Evolutionary conservation across 139 green algal species (phyloP), one percentile per base, ranked within the genome.

Genomic region (Choricystis sp.): DNA sequence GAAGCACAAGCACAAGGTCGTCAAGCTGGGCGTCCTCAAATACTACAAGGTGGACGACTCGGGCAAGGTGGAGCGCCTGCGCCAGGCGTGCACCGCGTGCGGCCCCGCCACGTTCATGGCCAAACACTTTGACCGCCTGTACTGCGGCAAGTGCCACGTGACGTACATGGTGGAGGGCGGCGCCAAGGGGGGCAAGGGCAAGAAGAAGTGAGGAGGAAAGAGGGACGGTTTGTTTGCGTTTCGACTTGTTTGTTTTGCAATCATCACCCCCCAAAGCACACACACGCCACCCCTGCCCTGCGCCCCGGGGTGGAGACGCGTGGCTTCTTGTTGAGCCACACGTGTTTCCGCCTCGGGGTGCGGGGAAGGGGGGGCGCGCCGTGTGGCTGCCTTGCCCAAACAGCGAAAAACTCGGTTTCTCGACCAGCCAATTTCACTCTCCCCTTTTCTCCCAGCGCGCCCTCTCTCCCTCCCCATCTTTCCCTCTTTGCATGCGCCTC

Each of bases 1-100:
- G 72, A 97, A 97, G 90, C 92, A 98, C 86, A 94, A 94, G 88
- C 89, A 96, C 86, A 96, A 96, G 83, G 95, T 96, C 86, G 85
- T 96, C 64, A 95, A 84, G 75, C 62, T 84, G 26, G 49, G 74
- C 52, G 69, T 83, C 26, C 74, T 92, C 60, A 86, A 92, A 77
- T 83, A 81, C 57, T 91, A 88, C 81, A 92, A 92, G 83, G 74
- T 98, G 57, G 90, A 96, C 75, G 91, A 95, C 75, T 85, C 75
- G 24, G 91, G 91, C 78, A 98, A 97, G 87, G 91, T 98, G 58
- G 78, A 91, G 74, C 86, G 91, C 63, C 78, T 96, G 68, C 83
- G 87, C 75, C 97, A 97, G 90, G 82, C 92, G 67, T 98, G 89
- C 88, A 89, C 91, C 61, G 65, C 78, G 60, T 97, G 91, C 79